Percentiles rank a stretch among this genome's conserved stretches.
phyloP scores from a whole-genome alignment of 441 rosid genomes.

The Mallotus repandus region DNA sequence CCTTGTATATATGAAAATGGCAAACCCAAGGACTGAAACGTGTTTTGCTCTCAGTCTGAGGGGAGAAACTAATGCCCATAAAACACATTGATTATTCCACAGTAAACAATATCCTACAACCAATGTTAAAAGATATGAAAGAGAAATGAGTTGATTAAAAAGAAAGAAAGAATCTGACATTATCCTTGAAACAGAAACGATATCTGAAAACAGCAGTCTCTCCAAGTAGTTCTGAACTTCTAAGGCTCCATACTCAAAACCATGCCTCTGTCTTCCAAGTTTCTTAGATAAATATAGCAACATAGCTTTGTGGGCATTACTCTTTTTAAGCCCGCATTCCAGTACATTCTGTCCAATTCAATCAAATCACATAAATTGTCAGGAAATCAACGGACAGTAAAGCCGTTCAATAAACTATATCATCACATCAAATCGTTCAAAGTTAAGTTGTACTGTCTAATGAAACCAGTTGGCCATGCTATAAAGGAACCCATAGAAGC shows the following conservation, averaged over 20 bases:
- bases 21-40: slow-evolving; percentile 77
- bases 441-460: not conserved
- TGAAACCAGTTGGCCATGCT: not conserved
- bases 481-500: not conserved
- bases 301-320: slow-evolving; percentile 55
- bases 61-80: slow-evolving; percentile 58
- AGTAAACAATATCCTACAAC: not conserved
- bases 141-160: slow-evolving; percentile 1
- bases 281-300: slow-evolving; percentile 70
- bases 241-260: slow-evolving; percentile 82
- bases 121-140: slow-evolving; percentile 11
- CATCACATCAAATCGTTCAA: not conserved
- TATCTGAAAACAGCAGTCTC: slow-evolving; percentile 64
- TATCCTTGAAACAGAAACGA: slow-evolving; percentile 69
- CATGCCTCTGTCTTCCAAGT: slow-evolving; percentile 77
- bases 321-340: slow-evolving; percentile 83
- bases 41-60: slow-evolving; percentile 34
- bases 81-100: slow-evolving; percentile 27
- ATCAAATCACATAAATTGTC: slow-evolving; percentile 21
- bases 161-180: slow-evolving; percentile 50
- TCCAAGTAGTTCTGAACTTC: slow-evolving; percentile 81
- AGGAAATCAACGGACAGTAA: slow-evolving; percentile 14
- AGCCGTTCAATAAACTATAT: not conserved
- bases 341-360: slow-evolving; percentile 66
- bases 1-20: slow-evolving; percentile 83